Evolutionary conservation across 2,329 filamentous ascomycete species (phyloP).

Genomic region (Diaporthe velutina): DNA sequence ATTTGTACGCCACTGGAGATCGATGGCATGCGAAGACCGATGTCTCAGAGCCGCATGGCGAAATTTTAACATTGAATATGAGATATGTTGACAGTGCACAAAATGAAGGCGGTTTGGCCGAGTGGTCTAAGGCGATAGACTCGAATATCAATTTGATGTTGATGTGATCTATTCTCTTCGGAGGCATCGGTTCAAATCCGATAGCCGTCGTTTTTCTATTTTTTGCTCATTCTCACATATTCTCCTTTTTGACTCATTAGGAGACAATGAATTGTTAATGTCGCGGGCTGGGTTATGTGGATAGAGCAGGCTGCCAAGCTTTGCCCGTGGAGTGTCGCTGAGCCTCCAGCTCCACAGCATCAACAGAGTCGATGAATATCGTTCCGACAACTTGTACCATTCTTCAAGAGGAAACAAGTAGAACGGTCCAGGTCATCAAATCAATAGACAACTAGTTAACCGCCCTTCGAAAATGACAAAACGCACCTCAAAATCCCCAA

Average conservation of each 20-base stretch:
- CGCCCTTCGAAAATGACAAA: neutral
- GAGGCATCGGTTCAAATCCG: constrained; percentile 44
- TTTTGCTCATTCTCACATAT: neutral
- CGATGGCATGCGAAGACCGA: no score
- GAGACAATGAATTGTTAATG: neutral
- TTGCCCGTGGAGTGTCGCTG: neutral
- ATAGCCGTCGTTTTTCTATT: constrained; percentile 18
- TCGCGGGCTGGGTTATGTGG: neutral
- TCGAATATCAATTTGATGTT: constrained; percentile 49
- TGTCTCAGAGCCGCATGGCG: no score
- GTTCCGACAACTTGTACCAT: no score
- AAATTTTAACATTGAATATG: no score
- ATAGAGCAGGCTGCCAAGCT: neutral
- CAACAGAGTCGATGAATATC: no score
- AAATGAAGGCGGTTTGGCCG: neutral
- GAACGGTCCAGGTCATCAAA: no score
- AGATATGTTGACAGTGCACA: no score
- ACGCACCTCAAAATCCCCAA: no score
- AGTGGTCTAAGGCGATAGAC: constrained; percentile 40
- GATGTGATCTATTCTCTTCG: constrained; percentile 42
- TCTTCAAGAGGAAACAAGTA: no score
- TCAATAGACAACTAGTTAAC: no score
- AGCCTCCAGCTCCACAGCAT: no score
- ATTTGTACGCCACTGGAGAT: neutral
- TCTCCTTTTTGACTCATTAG: neutral